Evolutionary conservation across 495 filamentous ascomycete species (phyloP), one percentile per base, ranked within the genome.

Genomic region (Immersiella caudata): DNA sequence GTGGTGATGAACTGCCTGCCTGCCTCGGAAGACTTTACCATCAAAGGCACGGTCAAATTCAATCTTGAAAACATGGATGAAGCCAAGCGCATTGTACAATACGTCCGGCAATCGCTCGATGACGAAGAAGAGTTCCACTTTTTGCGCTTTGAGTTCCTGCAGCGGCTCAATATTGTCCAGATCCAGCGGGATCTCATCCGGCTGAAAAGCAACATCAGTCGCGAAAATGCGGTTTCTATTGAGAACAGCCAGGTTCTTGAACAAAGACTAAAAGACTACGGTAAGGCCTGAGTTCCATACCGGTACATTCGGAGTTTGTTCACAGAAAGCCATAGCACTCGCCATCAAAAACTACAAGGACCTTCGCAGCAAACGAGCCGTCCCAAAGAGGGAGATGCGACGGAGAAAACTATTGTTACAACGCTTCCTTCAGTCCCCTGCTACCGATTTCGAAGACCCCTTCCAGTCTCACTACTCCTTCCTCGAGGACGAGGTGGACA

Each of bases 51-150:
- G n/a, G n/a, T n/a, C n/a, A n/a, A n/a, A n/a, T n/a, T n/a, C n/a
- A n/a, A n/a, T n/a, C n/a, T n/a, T n/a, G n/a, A n/a, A n/a, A n/a
- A n/a, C n/a, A n/a, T n/a, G n/a, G 55, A 58, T 7, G 55, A 58
- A 24, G 55, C 18, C 2, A 58, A 58, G n/a, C n/a, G n/a, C 55
- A 24, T 58, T 24, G 25, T 58, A 7, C 55, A 25, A 6, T 58
- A 58, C 25, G 55, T 25, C 9, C 3, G 26, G 3, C 24, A 22
- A 25, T 59, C 56, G 26, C 25, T 59, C 3, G 60, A 72, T 6
- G 51, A 72, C 12, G 70, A 72, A 26, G 70, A 70, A 60, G 67
- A 64, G 3, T 72, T 72, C 46, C 70, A 72, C 52, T 68, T 72
- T 57, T 59, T 72, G 1, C 55, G 64, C 2, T 65, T 70, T 22